Percentiles rank a stretch among this genome's conserved stretches.
Evolutionary conservation across 2,329 filamentous ascomycete species (phyloP).

Genomic region (Bipolaris sorokiniana): DNA sequence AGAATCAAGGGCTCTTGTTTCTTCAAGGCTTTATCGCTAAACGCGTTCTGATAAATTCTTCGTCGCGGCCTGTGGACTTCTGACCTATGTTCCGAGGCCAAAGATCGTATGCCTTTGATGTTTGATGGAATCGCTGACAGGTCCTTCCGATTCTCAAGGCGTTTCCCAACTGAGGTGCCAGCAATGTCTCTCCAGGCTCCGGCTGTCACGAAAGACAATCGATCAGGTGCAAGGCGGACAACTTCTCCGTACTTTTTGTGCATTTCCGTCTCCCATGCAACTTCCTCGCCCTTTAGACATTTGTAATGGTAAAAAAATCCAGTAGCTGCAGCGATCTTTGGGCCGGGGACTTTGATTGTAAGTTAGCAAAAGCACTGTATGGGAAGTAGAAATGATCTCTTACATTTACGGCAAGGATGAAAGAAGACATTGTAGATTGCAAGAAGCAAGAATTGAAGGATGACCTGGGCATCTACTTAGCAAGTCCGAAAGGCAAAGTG

Average conservation of each 20-base stretch:
- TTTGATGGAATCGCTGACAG: neutral
- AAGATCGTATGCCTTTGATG: neutral
- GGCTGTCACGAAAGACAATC: slow-evolving; percentile 9
- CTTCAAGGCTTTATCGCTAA: slow-evolving; percentile 44
- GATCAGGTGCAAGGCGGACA: slow-evolving; percentile 15
- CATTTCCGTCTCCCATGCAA: neutral
- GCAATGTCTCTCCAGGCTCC: slow-evolving; percentile 18
- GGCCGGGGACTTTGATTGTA: neutral
- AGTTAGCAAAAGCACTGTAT: neutral
- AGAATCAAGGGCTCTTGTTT: slow-evolving; percentile 45
- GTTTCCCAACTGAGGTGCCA: neutral
- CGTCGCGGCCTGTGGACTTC: neutral
- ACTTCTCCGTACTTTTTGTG: slow-evolving; percentile 14
- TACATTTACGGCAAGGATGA: slow-evolving; percentile 10
- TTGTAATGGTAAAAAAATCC: neutral
- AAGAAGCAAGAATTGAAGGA: neutral
- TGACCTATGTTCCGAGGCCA: neutral
- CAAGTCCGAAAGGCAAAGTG: too few species aligned
- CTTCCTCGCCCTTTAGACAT: neutral
- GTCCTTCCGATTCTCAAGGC: slow-evolving; percentile 3
- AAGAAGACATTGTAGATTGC: slow-evolving; percentile 3
- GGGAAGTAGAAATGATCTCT: neutral
- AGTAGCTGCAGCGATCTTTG: neutral
- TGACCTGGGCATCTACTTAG: too few species aligned
- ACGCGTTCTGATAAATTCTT: slow-evolving; percentile 37